phyloP scores from a whole-genome alignment of 2,329 filamentous ascomycete species.

The Phaeosphaeriaceae sp. region DNA sequence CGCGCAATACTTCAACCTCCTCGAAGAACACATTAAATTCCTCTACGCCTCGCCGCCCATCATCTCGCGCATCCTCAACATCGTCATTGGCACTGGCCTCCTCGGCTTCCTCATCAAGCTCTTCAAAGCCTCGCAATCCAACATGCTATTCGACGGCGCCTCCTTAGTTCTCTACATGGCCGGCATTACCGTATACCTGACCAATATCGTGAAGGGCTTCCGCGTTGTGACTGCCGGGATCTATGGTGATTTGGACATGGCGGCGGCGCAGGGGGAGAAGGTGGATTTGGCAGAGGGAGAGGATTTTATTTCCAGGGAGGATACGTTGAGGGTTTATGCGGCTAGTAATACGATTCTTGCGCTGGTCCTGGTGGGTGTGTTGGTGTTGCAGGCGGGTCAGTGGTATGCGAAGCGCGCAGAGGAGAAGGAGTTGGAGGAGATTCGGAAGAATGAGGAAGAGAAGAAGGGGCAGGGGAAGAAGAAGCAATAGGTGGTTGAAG shows the following conservation, averaged over 20 bases:
- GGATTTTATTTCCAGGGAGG: slow-evolving; percentile 81
- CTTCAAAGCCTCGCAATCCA: slow-evolving; percentile 90
- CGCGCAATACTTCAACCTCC: slow-evolving; percentile 77
- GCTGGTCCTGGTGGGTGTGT: slow-evolving; percentile 86
- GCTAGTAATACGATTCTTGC: slow-evolving; percentile 97
- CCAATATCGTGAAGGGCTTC: slow-evolving; percentile 96
- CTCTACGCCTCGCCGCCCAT: slow-evolving; percentile 90
- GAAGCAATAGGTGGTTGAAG: slow-evolving; percentile 36
- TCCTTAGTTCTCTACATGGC: slow-evolving; percentile 79
- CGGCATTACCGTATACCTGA: slow-evolving; percentile 89
- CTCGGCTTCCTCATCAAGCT: slow-evolving; percentile 92
- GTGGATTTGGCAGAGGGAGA: slow-evolving; percentile 50
- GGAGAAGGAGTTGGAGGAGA: slow-evolving; percentile 75
- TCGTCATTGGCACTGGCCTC: slow-evolving; percentile 87
- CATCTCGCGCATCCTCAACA: slow-evolving; percentile 91
- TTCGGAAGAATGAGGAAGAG: slow-evolving; percentile 58
- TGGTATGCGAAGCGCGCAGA: slow-evolving; percentile 99
- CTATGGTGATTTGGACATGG: slow-evolving; percentile 61
- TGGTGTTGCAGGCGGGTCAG: slow-evolving; percentile 94
- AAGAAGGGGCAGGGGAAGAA: slow-evolving; percentile 44
- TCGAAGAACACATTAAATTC: slow-evolving; percentile 90
- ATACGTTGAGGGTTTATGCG: slow-evolving; percentile 87
- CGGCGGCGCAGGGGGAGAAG: slow-evolving; percentile 39
- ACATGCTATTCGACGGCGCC: slow-evolving; percentile 90
- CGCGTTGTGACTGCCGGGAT: slow-evolving; percentile 78